Evolutionary conservation across 306 rosid genomes (phyloP).

Genomic region (Alnus rubra): DNA sequence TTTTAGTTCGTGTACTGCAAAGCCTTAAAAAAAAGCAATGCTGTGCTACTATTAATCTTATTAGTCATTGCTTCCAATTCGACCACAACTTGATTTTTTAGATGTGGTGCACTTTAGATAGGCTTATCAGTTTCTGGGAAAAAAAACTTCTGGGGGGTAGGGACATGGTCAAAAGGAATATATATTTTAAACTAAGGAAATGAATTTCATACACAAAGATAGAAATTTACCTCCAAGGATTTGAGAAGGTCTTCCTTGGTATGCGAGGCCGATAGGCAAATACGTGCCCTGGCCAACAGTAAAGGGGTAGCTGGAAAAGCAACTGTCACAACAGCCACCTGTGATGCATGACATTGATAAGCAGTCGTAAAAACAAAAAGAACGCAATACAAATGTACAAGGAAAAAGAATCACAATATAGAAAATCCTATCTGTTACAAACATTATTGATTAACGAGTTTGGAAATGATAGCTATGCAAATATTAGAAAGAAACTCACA

Average conservation of each 20-base stretch:
- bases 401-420: background rate
- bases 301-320: constrained; percentile 96
- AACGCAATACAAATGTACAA: background rate
- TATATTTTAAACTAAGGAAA: background rate
- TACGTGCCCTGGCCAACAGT: constrained; percentile 85
- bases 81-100: too few species aligned
- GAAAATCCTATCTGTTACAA: background rate
- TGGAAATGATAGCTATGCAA: background rate
- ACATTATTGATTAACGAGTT: background rate
- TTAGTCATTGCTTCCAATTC: too few species aligned
- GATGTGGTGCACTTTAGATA: background rate
- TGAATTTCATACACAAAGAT: background rate
- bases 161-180: background rate
- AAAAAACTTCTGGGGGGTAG: background rate
- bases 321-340: constrained; percentile 91
- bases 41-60: too few species aligned
- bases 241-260: constrained; percentile 76
- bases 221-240: constrained; percentile 67
- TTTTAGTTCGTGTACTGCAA: background rate
- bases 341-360: constrained; percentile 6
- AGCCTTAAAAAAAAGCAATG: background rate
- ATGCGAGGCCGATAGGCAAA: constrained; percentile 93
- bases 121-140: background rate
- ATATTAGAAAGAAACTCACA: constrained; percentile 47
- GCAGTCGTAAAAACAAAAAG: background rate